A percentile compares a stretch with the other conserved stretches of the same genome.
phyloP scores from a whole-genome alignment of 2,329 filamentous ascomycete species.

The Fusarium sp. region DNA sequence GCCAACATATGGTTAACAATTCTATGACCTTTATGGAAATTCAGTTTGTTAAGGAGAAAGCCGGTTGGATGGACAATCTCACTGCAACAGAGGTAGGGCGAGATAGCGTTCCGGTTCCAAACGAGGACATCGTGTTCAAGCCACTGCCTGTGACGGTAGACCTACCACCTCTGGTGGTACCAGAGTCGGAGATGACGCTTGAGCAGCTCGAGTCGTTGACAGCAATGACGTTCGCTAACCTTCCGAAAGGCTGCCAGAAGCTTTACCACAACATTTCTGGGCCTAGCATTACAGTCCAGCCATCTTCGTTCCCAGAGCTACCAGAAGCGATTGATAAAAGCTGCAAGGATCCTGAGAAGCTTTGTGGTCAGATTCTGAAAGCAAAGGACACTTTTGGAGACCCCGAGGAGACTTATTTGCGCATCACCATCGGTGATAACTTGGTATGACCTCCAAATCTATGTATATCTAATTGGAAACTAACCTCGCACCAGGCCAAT shows the following conservation, averaged over 20 bases:
- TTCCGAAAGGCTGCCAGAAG: neutral
- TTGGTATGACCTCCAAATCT: neutral
- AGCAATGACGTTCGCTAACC: neutral
- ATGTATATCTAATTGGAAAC: fast-evolving
- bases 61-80: neutral
- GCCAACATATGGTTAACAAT: neutral
- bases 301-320: fast-evolving
- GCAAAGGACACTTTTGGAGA: fast-evolving
- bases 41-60: neutral
- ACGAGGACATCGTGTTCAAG: neutral
- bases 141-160: neutral
- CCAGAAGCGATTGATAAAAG: neutral
- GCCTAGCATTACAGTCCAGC: fast-evolving
- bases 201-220: neutral
- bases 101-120: neutral
- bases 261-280: neutral
- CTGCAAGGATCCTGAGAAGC: fast-evolving
- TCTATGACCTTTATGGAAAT: neutral
- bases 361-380: fast-evolving
- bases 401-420: neutral
- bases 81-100: neutral
- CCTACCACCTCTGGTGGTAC: neutral
- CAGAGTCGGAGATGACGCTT: neutral
- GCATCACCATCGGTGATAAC: neutral
- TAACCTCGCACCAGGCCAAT: neutral